phyloP scores from a whole-genome alignment of 169 alveolate species.

The Plasmodium gallinaceum region DNA sequence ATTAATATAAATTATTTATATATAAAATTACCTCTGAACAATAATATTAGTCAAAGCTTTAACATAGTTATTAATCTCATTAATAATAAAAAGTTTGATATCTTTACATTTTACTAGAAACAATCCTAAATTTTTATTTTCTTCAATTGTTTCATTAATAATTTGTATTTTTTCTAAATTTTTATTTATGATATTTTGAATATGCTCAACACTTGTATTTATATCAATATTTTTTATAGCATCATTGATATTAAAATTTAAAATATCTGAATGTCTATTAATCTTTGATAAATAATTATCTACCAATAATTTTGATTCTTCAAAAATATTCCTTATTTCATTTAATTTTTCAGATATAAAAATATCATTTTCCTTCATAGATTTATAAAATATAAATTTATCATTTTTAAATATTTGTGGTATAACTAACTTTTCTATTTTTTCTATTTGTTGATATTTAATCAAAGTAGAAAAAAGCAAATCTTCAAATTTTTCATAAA shows the following conservation, averaged over 20 bases:
- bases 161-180: conserved; percentile 68
- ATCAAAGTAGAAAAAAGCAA: conserved; percentile 40
- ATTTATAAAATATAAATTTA: conserved; percentile 67
- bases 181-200: conserved; percentile 61
- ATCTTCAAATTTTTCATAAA: conserved; percentile 65
- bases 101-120: conserved; percentile 55
- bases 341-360: conserved; percentile 63
- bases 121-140: conserved; percentile 58
- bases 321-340: conserved; percentile 38
- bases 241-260: conserved; percentile 69
- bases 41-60: conserved; percentile 60
- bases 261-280: conserved; percentile 60
- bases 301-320: conserved; percentile 51
- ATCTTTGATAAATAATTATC: conserved; percentile 60
- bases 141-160: conserved; percentile 70
- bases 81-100: conserved; percentile 66
- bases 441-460: conserved; percentile 75
- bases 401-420: conserved; percentile 76
- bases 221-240: conserved; percentile 72
- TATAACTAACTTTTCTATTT: conserved; percentile 73
- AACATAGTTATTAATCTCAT: conserved; percentile 58
- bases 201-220: conserved; percentile 74
- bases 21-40: conserved; percentile 55
- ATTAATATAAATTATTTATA: not conserved
- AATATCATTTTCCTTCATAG: conserved; percentile 64